Evolutionary conservation across 768 basidiomycete species (phyloP).

Genomic region (Cubamyces lactineus): DNA sequence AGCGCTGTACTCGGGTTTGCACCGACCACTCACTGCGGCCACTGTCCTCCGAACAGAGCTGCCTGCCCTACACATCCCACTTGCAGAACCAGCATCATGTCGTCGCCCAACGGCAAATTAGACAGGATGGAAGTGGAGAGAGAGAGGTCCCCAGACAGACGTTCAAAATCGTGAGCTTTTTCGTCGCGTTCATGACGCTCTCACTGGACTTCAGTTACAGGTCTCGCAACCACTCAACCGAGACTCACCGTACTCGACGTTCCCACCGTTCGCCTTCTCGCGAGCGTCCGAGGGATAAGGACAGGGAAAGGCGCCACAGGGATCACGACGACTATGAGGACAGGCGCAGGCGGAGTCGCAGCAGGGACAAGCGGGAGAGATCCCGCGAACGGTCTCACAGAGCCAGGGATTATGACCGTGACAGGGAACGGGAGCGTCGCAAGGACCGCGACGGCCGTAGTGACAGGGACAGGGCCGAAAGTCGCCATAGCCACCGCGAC

Average conservation of each 20-base stretch:
- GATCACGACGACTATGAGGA: constrained; percentile 58
- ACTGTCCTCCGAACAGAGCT: background rate
- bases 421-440: constrained; percentile 40
- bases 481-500: constrained; percentile 59
- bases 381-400: constrained; percentile 42
- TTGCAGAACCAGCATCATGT: constrained; percentile 6
- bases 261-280: constrained; percentile 76
- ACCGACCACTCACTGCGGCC: constrained; percentile 1
- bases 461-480: constrained; percentile 53
- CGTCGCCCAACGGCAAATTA: constrained; percentile 27
- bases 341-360: constrained; percentile 65
- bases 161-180: constrained; percentile 37
- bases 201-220: constrained; percentile 31
- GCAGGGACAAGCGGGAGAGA: constrained; percentile 47
- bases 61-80: background rate
- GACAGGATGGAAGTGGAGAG: constrained; percentile 67
- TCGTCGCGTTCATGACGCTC: background rate
- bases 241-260: constrained; percentile 71
- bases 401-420: constrained; percentile 50
- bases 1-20: background rate
- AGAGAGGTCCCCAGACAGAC: constrained; percentile 32
- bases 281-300: constrained; percentile 50
- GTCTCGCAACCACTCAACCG: constrained; percentile 75
- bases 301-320: constrained; percentile 51
- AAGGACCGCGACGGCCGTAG: constrained; percentile 48